A percentile compares a stretch with the other conserved stretches of the same genome.
Evolutionary conservation across 2,329 filamentous ascomycete genomes (phyloP).

Genomic region (Malbranchea cinnamomea): DNA sequence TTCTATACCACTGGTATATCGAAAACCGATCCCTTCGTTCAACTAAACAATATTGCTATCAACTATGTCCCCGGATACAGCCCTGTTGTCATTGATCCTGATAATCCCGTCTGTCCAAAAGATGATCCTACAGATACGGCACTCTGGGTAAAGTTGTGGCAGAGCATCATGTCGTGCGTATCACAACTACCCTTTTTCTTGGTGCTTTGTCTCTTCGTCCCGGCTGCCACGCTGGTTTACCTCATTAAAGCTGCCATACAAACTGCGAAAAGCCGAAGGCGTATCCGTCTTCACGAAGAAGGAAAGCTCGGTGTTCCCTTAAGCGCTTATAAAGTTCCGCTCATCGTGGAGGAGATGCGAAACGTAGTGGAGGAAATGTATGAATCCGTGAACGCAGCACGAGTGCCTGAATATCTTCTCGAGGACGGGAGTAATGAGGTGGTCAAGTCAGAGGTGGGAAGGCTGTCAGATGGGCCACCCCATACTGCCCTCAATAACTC

Average conservation of each 20-base stretch:
- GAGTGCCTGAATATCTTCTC: constrained; percentile 56
- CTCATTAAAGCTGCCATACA: constrained; percentile 64
- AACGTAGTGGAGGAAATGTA: constrained; percentile 64
- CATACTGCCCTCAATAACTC: too few relatives aligned
- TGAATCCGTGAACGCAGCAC: constrained; percentile 54
- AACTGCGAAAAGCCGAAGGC: constrained; percentile 55
- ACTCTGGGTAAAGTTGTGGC: too few relatives aligned
- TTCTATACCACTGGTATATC: constrained; percentile 73
- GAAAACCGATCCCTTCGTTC: constrained; percentile 60
- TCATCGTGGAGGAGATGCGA: constrained; percentile 61
- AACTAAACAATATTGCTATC: constrained; percentile 51
- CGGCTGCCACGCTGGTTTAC: constrained; percentile 56
- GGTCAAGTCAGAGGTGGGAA: neutral
- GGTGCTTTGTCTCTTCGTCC: constrained; percentile 54
- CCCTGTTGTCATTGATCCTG: constrained; percentile 54
- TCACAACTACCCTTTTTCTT: constrained; percentile 48
- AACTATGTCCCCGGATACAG: constrained; percentile 63
- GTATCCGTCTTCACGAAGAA: constrained; percentile 62
- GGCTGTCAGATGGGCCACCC: neutral
- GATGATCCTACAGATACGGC: constrained; percentile 9
- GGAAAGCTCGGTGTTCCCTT: constrained; percentile 54
- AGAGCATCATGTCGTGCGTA: constrained; percentile 22
- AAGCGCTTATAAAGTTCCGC: constrained; percentile 57
- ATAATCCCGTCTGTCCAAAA: constrained; percentile 18
- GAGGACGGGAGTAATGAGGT: constrained; percentile 34